phyloP scores from a whole-genome alignment of 495 filamentous ascomycete species.

The Talaromyces stipitatus region DNA sequence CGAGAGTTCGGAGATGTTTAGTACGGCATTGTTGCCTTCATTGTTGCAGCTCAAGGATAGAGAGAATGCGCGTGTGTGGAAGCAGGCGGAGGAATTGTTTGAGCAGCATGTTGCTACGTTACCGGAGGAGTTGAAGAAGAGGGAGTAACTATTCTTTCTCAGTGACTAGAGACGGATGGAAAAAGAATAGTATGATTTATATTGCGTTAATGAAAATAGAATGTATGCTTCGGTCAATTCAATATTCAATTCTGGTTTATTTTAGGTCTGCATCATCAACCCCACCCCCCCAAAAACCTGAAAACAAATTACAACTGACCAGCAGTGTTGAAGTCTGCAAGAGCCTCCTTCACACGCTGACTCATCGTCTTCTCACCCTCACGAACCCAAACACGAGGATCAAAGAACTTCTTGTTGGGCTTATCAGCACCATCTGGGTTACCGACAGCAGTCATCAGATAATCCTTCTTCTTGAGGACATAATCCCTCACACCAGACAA shows the following conservation, averaged over 20 bases:
- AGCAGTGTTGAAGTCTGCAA: slow-evolving; percentile 88
- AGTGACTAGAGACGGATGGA: not conserved
- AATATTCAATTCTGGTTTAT: not conserved
- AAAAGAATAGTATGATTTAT: not conserved
- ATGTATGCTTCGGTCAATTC: not conserved
- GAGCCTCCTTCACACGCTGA: slow-evolving; percentile 66
- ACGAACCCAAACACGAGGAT: slow-evolving; percentile 66
- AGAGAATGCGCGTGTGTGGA: slow-evolving; percentile 67
- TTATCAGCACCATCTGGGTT: slow-evolving; percentile 94
- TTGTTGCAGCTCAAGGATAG: slow-evolving; percentile 73
- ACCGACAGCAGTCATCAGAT: slow-evolving; percentile 74
- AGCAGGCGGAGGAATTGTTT: slow-evolving; percentile 75
- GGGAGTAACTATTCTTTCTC: not conserved
- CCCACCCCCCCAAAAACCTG: no score
- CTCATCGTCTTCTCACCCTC: slow-evolving; percentile 98
- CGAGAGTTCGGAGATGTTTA: slow-evolving; percentile 85
- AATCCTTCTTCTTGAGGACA: slow-evolving; percentile 90
- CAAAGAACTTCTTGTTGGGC: slow-evolving; percentile 99
- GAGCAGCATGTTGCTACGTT: slow-evolving; percentile 74
- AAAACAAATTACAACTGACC: slow-evolving; percentile 60
- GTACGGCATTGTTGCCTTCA: slow-evolving; percentile 67
- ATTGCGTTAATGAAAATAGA: not conserved
- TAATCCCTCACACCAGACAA: slow-evolving; percentile 87
- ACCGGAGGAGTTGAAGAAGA: slow-evolving; percentile 30
- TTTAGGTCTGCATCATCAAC: not conserved